Base-by-base conservation (phyloP, 352 stramenopile species). In the Detonula confervacea region DNA sequence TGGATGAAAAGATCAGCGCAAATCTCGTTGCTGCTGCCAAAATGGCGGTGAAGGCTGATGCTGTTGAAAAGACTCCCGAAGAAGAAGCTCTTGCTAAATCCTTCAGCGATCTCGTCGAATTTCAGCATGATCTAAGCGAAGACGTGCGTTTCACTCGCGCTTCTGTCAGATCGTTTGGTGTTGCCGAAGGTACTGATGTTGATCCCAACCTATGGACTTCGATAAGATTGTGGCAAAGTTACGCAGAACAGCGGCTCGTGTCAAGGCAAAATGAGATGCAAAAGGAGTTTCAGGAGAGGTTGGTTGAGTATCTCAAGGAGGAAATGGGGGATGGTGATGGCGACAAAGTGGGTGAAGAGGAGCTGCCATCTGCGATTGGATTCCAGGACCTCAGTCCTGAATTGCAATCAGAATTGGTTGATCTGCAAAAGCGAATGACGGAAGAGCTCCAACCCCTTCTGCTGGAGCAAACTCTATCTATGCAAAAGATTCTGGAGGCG, bases 401-500 rank as follows among this genome's bases (percentile, higher is more conserved):
- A 29, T 64, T 93, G 3, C 88, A 93, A 67, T 27, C 78, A n/a
- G 88, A 93, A 78, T 75, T 93, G 18, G 59, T 88, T 44, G 80
- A 90, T 16, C 49, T 93, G 37, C 88, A 93, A 77, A 82, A 92
- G 59, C 74, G 77, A 22, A 93, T 93, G 88, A 80, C 80, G 33
- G 25, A 77, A 1, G 88, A 93, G 60, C 57, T 93, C 25, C 77
- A 86, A 75, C 88, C 88, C 0, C 51, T 93, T 27, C 27, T 90
- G 44, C 65, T 93, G 27, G 88, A 93, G 60, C 87, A 84, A 20
- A 92, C 86, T 22, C 54, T 93, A 7, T 90, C 83, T 3, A 93
- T 93, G 84, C 88, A 93, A 84, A 93, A 92, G 73, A 87, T 93
- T 37, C 69, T 93, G 37, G 88, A 93, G 66, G 81, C 83, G 6